Evolutionary conservation across 2,329 filamentous ascomycete species (phyloP).

Genomic region (Aspergillus sojae): DNA sequence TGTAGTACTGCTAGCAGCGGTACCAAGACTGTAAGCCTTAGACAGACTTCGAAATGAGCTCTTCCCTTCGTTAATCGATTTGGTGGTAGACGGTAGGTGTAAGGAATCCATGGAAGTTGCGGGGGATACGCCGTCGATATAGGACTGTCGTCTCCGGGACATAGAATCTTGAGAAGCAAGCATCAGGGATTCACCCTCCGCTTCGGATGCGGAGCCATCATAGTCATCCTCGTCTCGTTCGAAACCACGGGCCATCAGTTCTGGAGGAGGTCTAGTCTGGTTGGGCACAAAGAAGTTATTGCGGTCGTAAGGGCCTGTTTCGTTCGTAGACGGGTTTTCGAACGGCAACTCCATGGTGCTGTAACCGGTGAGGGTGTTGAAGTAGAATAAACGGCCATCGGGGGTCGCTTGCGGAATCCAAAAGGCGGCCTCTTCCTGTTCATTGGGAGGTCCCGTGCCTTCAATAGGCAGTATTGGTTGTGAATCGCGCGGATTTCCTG

Average conservation of each 20-base stretch:
- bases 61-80: slow-evolving; percentile 60
- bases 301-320: slow-evolving; percentile 84
- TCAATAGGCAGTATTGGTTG: slow-evolving; percentile 69
- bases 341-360: slow-evolving; percentile 93
- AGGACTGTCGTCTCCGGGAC: slow-evolving; percentile 67
- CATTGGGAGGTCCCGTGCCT: slow-evolving; percentile 58
- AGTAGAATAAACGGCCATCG: slow-evolving; percentile 92
- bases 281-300: slow-evolving; percentile 88
- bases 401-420: slow-evolving; percentile 98
- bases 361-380: slow-evolving; percentile 95
- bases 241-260: slow-evolving; percentile 84
- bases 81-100: slow-evolving; percentile 65
- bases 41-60: slow-evolving; percentile 24
- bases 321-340: slow-evolving; percentile 80
- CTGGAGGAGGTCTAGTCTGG: slow-evolving; percentile 83
- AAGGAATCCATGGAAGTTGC: slow-evolving; percentile 92
- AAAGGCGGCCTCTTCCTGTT: slow-evolving; percentile 87
- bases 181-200: slow-evolving; percentile 76
- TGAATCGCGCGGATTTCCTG: slow-evolving; percentile 65
- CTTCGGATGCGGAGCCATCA: slow-evolving; percentile 85
- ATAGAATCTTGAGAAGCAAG: slow-evolving; percentile 69
- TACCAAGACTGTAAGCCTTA: slow-evolving; percentile 40
- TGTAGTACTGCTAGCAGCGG: slow-evolving; percentile 55
- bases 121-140: slow-evolving; percentile 74
- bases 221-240: slow-evolving; percentile 88